phyloP scores from a whole-genome alignment of 2,329 filamentous ascomycete species.

The Penicillium sp. region DNA sequence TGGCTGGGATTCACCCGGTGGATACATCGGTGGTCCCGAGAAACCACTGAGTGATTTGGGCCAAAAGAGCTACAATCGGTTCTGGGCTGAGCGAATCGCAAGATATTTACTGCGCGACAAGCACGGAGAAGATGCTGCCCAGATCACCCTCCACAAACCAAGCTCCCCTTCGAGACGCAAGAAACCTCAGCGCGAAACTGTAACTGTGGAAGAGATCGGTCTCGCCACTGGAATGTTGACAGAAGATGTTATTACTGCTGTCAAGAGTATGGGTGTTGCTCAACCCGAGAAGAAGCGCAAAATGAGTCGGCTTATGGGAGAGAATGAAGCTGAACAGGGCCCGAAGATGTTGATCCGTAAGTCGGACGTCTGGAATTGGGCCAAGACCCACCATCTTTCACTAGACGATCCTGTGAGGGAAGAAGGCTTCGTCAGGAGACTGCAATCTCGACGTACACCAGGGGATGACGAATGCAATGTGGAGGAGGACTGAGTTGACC shows the following conservation, averaged over 20 bases:
- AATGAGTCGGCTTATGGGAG: slow-evolving; percentile 36
- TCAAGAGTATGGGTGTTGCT: slow-evolving; percentile 77
- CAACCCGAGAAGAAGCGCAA: slow-evolving; percentile 56
- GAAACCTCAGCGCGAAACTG: slow-evolving; percentile 43
- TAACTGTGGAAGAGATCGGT: slow-evolving; percentile 72
- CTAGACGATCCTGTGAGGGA: slow-evolving; percentile 69
- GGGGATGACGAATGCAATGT: slow-evolving; percentile 29
- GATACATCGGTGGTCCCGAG: slow-evolving; percentile 85
- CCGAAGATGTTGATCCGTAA: slow-evolving; percentile 53
- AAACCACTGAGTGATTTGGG: slow-evolving; percentile 89
- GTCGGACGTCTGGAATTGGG: slow-evolving; percentile 65
- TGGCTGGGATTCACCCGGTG: slow-evolving; percentile 63
- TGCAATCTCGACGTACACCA: slow-evolving; percentile 49
- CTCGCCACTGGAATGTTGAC: slow-evolving; percentile 77
- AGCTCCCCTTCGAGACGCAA: slow-evolving; percentile 41
- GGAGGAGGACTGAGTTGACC: slow-evolving; percentile 12
- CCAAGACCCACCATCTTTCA: slow-evolving; percentile 61
- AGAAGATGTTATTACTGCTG: slow-evolving; percentile 77
- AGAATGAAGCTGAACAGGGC: slow-evolving; percentile 25
- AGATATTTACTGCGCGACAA: slow-evolving; percentile 57
- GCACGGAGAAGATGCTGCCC: slow-evolving; percentile 26
- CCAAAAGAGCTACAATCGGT: slow-evolving; percentile 76
- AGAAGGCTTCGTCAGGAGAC: slow-evolving; percentile 71
- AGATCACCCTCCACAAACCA: slow-evolving; percentile 30
- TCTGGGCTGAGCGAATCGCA: slow-evolving; percentile 82